Conservation (phyloP, 345 rosid species). For the Crucihimalaya himalaica region DNA sequence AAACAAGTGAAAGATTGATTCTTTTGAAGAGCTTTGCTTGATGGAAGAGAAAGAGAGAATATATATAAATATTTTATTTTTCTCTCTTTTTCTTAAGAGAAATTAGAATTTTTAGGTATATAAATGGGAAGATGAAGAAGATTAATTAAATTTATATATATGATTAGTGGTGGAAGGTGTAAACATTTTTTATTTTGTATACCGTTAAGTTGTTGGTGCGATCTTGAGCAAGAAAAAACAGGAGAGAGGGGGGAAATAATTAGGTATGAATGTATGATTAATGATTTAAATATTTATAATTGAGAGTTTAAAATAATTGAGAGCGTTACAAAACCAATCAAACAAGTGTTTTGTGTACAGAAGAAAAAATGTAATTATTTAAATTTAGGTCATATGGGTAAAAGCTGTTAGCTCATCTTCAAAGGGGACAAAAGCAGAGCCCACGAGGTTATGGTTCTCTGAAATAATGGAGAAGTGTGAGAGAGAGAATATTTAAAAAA, state of each 20-base stretch:
- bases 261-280: slow-evolving; percentile 32
- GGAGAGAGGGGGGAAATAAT: slow-evolving; percentile 5
- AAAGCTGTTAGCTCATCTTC: slow-evolving; percentile 26
- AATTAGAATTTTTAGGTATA: not conserved
- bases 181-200: slow-evolving; percentile 6
- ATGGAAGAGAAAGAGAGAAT: slow-evolving; percentile 35
- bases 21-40: slow-evolving; percentile 39
- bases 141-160: slow-evolving; percentile 22
- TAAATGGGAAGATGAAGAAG: slow-evolving; percentile 1
- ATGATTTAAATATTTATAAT: not conserved
- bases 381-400: slow-evolving; percentile 33
- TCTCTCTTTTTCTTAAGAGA: not conserved
- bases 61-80: not conserved
- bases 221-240: slow-evolving; percentile 39
- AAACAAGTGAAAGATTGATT: slow-evolving; percentile 27
- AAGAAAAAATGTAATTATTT: not conserved
- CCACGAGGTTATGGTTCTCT: slow-evolving; percentile 35
- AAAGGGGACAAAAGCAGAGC: slow-evolving; percentile 27
- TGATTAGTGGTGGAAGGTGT: slow-evolving; percentile 42
- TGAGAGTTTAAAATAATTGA: slow-evolving; percentile 29
- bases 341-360: not conserved
- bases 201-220: slow-evolving; percentile 41
- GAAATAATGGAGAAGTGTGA: slow-evolving; percentile 24
- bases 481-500: not conserved
- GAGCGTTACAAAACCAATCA: slow-evolving; percentile 35